phyloP scores from a whole-genome alignment of 2,329 filamentous ascomycete species.

The Magnaporthiopsis poae region DNA sequence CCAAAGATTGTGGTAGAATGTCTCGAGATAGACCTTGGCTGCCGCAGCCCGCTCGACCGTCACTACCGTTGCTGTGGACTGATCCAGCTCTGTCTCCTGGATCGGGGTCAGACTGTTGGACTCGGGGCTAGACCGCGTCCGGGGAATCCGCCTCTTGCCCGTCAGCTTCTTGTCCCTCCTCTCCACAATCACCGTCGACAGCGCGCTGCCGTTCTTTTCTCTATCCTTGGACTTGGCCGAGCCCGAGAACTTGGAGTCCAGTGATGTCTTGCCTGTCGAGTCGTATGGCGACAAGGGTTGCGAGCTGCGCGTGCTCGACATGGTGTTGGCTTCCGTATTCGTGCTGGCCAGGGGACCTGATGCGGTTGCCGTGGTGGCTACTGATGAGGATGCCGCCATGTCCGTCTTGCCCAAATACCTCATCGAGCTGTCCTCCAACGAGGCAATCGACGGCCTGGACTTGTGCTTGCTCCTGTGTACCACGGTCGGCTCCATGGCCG shows the following conservation, averaged over 20 bases:
- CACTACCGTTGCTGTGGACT: constrained; percentile 21
- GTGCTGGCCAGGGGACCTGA: constrained; percentile 16
- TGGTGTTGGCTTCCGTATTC: constrained; percentile 19
- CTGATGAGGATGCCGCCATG: neutral
- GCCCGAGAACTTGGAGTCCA: constrained; percentile 31
- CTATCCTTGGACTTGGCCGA: constrained; percentile 8
- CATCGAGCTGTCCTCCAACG: constrained; percentile 12
- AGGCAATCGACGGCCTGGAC: constrained; percentile 22
- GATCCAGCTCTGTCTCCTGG: constrained; percentile 23
- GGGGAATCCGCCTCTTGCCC: constrained; percentile 18
- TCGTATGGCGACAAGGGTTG: constrained; percentile 16
- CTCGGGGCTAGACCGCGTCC: constrained; percentile 18
- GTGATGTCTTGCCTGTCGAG: constrained; percentile 27
- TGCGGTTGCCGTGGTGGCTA: constrained; percentile 15
- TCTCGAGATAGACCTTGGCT: constrained; percentile 79
- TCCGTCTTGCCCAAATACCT: neutral
- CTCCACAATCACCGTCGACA: neutral
- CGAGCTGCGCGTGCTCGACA: constrained; percentile 14
- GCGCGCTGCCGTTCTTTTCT: neutral
- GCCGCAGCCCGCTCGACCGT: constrained; percentile 73
- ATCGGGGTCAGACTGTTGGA: constrained; percentile 22
- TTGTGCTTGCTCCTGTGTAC: constrained; percentile 31
- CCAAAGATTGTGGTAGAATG: constrained; percentile 65
- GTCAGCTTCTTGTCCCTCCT: constrained; percentile 17
- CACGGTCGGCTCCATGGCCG: constrained; percentile 30